A percentile compares a stretch with the other conserved stretches of the same genome.
Evolutionary conservation across 2,329 filamentous ascomycete species (phyloP).

Genomic region (Fusarium transvaalense): DNA sequence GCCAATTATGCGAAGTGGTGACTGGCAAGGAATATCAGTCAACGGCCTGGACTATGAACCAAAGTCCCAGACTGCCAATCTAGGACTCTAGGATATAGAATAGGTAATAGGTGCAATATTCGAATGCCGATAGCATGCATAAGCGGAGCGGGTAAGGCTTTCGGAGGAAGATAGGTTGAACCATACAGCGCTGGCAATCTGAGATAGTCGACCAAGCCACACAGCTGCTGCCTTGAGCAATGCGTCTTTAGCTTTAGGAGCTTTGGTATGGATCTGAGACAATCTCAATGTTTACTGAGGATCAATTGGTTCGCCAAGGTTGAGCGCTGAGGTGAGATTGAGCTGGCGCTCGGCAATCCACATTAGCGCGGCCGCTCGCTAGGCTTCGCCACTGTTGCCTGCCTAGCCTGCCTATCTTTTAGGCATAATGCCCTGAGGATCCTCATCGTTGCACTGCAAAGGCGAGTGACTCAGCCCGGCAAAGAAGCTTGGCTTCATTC

Average conservation of each 20-base stretch:
- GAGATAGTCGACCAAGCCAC: not conserved
- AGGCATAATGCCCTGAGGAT: not conserved
- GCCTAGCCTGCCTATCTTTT: not conserved
- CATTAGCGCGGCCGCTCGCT: not conserved
- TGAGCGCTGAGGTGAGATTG: conserved; percentile 36
- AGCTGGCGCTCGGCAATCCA: conserved; percentile 7
- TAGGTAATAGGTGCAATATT: not conserved
- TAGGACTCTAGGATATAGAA: not conserved
- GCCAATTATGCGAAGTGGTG: not conserved
- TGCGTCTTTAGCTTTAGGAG: not conserved
- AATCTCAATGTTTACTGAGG: not conserved
- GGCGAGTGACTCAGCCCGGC: conserved; percentile 34
- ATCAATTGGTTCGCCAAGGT: not conserved
- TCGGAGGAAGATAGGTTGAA: too few species aligned
- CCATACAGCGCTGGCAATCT: not conserved
- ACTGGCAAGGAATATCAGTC: not conserved
- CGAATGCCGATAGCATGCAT: not conserved
- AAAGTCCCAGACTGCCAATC: not conserved
- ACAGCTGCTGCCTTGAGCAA: conserved; percentile 18
- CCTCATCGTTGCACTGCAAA: not conserved
- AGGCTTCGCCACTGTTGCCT: conserved; percentile 36
- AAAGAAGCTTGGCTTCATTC: not conserved
- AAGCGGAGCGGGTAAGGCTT: not conserved
- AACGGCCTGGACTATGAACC: not conserved
- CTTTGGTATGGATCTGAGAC: conserved; percentile 7